A percentile compares a stretch with the other conserved stretches of the same genome.
These are phyloP conservation scores for Ascodesmis nigricans DNA, from an alignment of 495 filamentous ascomycete species.

Conservation along the genomic window DNA sequence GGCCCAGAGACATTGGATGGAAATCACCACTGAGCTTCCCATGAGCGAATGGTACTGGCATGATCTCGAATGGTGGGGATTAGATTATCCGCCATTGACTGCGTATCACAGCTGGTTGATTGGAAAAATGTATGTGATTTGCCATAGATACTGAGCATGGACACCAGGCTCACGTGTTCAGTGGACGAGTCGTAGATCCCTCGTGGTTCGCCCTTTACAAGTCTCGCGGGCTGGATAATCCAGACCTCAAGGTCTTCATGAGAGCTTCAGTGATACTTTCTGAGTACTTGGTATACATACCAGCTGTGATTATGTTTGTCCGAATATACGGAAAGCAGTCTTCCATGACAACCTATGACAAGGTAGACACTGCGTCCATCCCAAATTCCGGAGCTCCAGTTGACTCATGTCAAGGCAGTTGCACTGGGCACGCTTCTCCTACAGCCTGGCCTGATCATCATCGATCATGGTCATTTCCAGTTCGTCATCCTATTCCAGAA, in stretches of 20 bases:
- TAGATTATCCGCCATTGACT: conserved; percentile 93
- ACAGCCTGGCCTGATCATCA: conserved; percentile 76
- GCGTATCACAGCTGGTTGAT: conserved; percentile 93
- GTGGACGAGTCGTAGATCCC: conserved; percentile 51
- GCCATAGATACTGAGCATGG: background rate
- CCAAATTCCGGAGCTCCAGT: conserved; percentile 1
- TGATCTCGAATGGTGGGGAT: conserved; percentile 88
- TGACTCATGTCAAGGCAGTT: conserved; percentile 55
- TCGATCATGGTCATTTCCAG: conserved; percentile 97
- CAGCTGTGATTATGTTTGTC: conserved; percentile 62
- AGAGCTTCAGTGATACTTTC: conserved; percentile 69
- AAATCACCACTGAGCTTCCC: conserved; percentile 71
- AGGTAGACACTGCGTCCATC: conserved; percentile 1
- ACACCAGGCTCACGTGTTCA: conserved; percentile 9
- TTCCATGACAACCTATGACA: conserved; percentile 32
- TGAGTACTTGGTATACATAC: conserved; percentile 75
- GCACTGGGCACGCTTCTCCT: conserved; percentile 76
- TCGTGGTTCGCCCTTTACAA: conserved; percentile 72
- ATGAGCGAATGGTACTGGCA: conserved; percentile 93
- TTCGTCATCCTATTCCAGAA: background rate
- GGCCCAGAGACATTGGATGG: conserved; percentile 97
- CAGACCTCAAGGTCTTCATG: conserved; percentile 79
- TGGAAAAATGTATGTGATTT: conserved; percentile 46
- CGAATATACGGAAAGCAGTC: conserved; percentile 51
- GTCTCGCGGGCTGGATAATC: conserved; percentile 62